These are phyloP conservation scores for Blastocrithidia nonstop DNA, from an alignment of 208 protist genomes.

Conservation along the genomic window DNA sequence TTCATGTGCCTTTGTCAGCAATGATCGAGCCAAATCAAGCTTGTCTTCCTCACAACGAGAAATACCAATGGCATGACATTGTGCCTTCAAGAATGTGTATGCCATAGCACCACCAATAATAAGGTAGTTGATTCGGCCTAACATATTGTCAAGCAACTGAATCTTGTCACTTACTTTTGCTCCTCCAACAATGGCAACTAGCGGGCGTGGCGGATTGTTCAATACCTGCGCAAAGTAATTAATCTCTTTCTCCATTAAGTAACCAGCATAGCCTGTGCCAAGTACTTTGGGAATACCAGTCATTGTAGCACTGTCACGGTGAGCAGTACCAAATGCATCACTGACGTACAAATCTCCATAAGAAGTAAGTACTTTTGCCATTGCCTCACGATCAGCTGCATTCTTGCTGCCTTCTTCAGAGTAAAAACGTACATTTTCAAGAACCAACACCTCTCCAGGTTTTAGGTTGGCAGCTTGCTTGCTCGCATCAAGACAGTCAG, in stretches of 20 bases:
- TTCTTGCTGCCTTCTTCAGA: constrained; percentile 93
- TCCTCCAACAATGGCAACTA: constrained; percentile 95
- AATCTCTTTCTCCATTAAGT: constrained; percentile 98
- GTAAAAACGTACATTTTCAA: constrained; percentile 99
- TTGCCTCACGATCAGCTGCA: constrained; percentile 59
- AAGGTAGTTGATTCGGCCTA: constrained; percentile 96
- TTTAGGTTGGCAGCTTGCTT: constrained; percentile 16
- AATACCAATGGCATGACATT: constrained; percentile 83
- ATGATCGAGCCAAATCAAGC: constrained; percentile 46
- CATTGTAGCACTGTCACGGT: constrained; percentile 93
- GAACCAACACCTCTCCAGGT: constrained; percentile 86
- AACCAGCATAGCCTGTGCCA: constrained; percentile 88
- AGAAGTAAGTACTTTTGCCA: constrained; percentile 82
- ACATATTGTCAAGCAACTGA: constrained; percentile 96
- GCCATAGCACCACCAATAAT: constrained; percentile 99
- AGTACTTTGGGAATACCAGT: constrained; percentile 75
- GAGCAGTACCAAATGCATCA: constrained; percentile 98
- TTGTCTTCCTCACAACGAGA: constrained; percentile 92
- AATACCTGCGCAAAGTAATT: constrained; percentile 94
- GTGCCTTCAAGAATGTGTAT: constrained; percentile 93
- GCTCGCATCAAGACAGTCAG: constrained; percentile 38
- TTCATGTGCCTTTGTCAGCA: constrained; percentile 91
- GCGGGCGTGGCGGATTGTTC: constrained; percentile 58
- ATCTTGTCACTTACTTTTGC: constrained; percentile 99
- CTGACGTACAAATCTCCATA: constrained; percentile 97